A percentile compares a stretch with the other conserved stretches of the same genome.
phyloP scores from a whole-genome alignment of 225 moss, liverwort and hornwort genomes.

The Climacium dendroides region DNA sequence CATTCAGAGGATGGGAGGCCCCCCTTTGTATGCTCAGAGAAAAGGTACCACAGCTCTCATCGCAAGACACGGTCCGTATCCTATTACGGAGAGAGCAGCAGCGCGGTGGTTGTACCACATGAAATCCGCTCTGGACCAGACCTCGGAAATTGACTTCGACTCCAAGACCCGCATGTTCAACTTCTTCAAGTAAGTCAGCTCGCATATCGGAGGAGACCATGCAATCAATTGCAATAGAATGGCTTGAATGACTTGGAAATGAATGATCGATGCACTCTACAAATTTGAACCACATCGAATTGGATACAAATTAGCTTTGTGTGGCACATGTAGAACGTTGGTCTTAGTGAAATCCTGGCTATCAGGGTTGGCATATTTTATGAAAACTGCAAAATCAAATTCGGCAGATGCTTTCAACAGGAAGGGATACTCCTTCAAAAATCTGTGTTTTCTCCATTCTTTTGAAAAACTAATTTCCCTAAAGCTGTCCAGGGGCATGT shows the following conservation, averaged over 20 bases:
- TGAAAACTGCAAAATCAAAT: too few species aligned
- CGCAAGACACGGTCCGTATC: constrained; percentile 55
- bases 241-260: background rate
- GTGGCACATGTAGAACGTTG: background rate
- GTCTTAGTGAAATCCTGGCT: background rate
- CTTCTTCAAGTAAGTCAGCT: constrained; percentile 63
- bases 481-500: too few species aligned
- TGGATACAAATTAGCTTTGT: background rate
- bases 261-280: too few species aligned
- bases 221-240: too few species aligned
- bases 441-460: background rate
- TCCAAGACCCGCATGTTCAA: constrained; percentile 51
- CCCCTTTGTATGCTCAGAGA: constrained; percentile 43
- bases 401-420: background rate
- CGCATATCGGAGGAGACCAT: background rate
- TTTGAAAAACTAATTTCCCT: too few species aligned
- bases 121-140: constrained; percentile 48
- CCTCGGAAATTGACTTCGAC: constrained; percentile 39
- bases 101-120: constrained; percentile 65
- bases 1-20: constrained; percentile 77
- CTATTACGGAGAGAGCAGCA: constrained; percentile 61
- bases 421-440: background rate
- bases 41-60: constrained; percentile 65
- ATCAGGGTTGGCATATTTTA: too few species aligned
- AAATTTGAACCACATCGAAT: background rate